phyloP scores from a whole-genome alignment of 495 filamentous ascomycete genomes.

The Podospora sp. region DNA sequence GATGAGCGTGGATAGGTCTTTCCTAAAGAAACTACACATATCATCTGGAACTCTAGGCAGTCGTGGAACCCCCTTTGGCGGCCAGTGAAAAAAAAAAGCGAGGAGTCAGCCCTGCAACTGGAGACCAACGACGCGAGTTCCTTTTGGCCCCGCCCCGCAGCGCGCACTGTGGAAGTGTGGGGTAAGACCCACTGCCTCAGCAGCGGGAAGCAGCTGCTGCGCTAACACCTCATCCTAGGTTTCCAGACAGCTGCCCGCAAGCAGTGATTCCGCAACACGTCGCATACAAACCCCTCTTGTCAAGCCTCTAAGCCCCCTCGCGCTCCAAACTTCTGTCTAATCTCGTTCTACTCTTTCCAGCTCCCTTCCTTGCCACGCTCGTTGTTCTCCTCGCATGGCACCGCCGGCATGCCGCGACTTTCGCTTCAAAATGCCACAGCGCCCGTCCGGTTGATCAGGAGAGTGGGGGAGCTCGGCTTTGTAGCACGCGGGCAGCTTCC shows the following conservation, averaged over 20 bases:
- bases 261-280: neutral
- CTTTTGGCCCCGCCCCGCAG: too few relatives aligned
- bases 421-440: slow-evolving; percentile 49
- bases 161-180: too few relatives aligned
- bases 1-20: too few relatives aligned
- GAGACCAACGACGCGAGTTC: too few relatives aligned
- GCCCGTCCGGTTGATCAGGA: slow-evolving; percentile 41
- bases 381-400: slow-evolving; percentile 44
- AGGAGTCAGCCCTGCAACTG: too few relatives aligned
- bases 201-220: neutral
- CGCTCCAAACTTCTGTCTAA: neutral
- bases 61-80: too few relatives aligned
- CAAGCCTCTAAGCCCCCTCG: neutral
- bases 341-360: neutral
- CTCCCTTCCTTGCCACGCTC: neutral
- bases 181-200: neutral
- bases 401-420: slow-evolving; percentile 49
- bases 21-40: too few relatives aligned
- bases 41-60: too few relatives aligned
- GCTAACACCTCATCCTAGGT: neutral
- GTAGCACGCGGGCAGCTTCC: slow-evolving; percentile 22
- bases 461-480: slow-evolving; percentile 24
- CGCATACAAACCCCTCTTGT: neutral
- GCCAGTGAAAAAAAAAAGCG: too few relatives aligned
- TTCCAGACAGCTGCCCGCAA: neutral